phyloP scores from a whole-genome alignment of 176 grass and related monocot species.

The Puya raimondii region DNA sequence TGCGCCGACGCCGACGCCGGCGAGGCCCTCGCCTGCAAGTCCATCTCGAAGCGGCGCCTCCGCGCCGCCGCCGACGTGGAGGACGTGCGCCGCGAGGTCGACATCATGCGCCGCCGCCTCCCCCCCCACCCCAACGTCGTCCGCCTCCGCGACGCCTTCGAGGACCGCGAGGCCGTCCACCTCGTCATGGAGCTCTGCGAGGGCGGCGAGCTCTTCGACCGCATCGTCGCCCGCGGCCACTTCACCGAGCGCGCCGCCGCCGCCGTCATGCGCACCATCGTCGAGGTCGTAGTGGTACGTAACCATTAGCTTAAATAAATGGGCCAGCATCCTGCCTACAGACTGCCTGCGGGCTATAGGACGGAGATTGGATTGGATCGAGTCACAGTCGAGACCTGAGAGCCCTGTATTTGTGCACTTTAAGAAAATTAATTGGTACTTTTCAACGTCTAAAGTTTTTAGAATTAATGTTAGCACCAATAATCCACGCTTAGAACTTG shows the following conservation, averaged over 20 bases:
- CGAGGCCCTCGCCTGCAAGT: constrained; percentile 46
- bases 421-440: too few species aligned
- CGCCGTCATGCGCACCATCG: constrained; percentile 46
- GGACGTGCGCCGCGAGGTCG: constrained; percentile 53
- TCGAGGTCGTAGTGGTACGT: constrained; percentile 48
- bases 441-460: too few species aligned
- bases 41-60: constrained; percentile 48
- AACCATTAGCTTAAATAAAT: background rate
- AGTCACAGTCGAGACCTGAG: too few species aligned
- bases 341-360: too few species aligned
- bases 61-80: constrained; percentile 39
- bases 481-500: too few species aligned
- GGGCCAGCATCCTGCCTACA: too few species aligned
- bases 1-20: constrained; percentile 24
- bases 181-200: constrained; percentile 81
- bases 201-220: constrained; percentile 78
- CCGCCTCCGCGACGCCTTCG: constrained; percentile 46
- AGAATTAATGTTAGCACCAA: too few species aligned
- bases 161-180: constrained; percentile 59
- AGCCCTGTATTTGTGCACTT: too few species aligned
- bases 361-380: too few species aligned
- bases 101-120: constrained; percentile 41
- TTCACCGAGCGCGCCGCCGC: constrained; percentile 57
- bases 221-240: constrained; percentile 46
- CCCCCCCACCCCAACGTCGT: constrained; percentile 51